phyloP scores from a whole-genome alignment of 345 rosid genomes.

The Bretschneidera sinensis region DNA sequence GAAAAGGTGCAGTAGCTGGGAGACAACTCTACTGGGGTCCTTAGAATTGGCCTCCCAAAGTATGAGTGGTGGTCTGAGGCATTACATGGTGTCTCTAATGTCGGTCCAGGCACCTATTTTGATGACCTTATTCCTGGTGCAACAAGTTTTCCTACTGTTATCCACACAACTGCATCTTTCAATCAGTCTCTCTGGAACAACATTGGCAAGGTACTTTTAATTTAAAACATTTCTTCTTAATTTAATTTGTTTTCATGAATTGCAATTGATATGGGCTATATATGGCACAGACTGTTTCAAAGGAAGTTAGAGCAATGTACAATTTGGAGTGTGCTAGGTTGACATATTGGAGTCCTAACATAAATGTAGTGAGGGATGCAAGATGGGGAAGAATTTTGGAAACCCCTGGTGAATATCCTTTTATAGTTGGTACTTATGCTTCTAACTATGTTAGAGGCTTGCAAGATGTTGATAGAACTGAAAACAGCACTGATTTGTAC shows the following conservation, averaged over 20 bases:
- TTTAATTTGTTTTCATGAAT: no score
- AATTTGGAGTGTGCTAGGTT: conserved; percentile 36
- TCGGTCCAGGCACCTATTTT: background rate
- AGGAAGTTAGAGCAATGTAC: conserved; percentile 43
- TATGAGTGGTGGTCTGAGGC: no score
- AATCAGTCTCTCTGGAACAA: no score
- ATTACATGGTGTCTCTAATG: conserved; percentile 13
- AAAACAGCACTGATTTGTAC: no score
- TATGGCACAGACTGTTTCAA: conserved; percentile 27
- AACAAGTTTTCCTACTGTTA: conserved; percentile 16
- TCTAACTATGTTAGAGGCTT: conserved; percentile 43
- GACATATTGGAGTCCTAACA: no score
- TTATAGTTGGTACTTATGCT: conserved; percentile 35
- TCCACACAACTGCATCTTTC: no score
- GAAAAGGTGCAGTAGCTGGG: conserved; percentile 10
- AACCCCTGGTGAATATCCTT: conserved; percentile 55
- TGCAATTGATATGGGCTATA: no score
- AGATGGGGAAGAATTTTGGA: conserved; percentile 51
- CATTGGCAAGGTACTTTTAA: no score
- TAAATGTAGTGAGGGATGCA: conserved; percentile 46
- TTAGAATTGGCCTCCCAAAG: conserved; percentile 3
- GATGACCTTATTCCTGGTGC: background rate
- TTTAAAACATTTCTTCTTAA: no score
- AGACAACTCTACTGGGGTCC: background rate
- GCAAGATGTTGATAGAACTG: conserved; percentile 38